Evolutionary conservation across 2,329 filamentous ascomycete species (phyloP), one percentile per base, ranked within the genome.

Genomic region (Hortaea werneckii): DNA sequence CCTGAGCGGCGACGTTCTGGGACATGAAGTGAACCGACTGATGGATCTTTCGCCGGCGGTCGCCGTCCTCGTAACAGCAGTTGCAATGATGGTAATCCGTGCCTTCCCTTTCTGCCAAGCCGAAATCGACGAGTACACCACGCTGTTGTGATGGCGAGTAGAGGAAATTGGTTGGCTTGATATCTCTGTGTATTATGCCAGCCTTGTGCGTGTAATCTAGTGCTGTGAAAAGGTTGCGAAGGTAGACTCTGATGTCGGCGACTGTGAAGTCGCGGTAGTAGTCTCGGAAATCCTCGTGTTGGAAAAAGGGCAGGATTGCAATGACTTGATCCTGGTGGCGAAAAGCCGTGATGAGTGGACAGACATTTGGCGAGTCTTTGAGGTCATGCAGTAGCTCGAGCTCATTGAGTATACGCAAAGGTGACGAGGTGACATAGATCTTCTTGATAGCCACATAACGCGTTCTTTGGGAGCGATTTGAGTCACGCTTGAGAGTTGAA

Each of bases 371-470:
- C 49, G 85, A 94, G 46, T 84, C 79, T 42, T 85, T 79, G 6
- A 98, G 77, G 62, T 95, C 88, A 62, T 94, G 81, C 20, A 98
- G 78, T 20, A 98, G 76, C 58, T 96, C 90, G 12, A 98, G 80
- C 67, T 98, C 92, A 68, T 98, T 98, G 61, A 94, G 79, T 56
- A 98, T 96, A 40, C 92, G 85, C 28, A 82, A 76, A 0, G 92
- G 92, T 55, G 88, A 95, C 51, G 89, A 95, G 0, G 94, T 98
- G 53, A 96, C 92, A 65, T 98, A 98, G 57, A 98, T 98, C 71
- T 98, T 98, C 71, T 98, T 98, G 67, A 98, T 86, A 13, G 94
- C 92, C 51, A 98, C 94, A 60, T 83, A 96, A 62, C 84, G 86
- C 26, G 83, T 73, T 54, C 70, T 75, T 28, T 47, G 49, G 27